Evolutionary conservation across 2,329 filamentous ascomycete genomes (phyloP).

Genomic region (Ophiostoma piceae): DNA sequence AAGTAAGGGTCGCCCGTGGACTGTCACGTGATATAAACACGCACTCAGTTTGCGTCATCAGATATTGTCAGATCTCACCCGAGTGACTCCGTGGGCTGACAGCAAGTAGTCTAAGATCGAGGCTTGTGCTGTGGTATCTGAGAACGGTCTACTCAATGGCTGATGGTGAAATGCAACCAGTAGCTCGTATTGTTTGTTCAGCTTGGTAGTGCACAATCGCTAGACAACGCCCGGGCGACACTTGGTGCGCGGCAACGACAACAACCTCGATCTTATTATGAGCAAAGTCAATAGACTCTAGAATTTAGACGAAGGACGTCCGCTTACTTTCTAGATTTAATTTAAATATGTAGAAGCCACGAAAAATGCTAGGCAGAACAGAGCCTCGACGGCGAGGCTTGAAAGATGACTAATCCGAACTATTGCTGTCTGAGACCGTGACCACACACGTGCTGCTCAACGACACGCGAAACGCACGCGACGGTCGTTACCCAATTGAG

Average conservation of each 20-base stretch:
- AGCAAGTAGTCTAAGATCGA: neutral
- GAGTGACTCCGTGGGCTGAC: neutral
- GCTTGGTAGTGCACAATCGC: neutral
- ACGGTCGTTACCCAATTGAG: constrained; percentile 12
- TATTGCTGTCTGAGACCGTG: neutral
- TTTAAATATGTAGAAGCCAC: no score
- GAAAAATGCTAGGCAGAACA: neutral
- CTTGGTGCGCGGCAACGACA: neutral
- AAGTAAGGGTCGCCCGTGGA: neutral
- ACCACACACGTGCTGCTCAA: neutral
- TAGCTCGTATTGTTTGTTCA: neutral
- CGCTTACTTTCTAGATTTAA: no score
- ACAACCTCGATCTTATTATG: neutral
- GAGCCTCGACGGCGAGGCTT: neutral
- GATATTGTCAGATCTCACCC: neutral
- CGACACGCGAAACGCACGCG: constrained; percentile 22
- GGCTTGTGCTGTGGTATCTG: neutral
- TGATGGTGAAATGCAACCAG: neutral
- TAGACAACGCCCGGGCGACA: neutral
- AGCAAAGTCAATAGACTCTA: no score
- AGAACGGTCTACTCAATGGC: neutral
- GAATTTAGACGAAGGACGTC: no score
- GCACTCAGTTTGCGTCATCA: neutral
- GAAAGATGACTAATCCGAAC: neutral
- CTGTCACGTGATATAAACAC: neutral